Conservation (phyloP, 192 early-diverging fungal genomes). For the Jimgerdemannia lactiflua region DNA sequence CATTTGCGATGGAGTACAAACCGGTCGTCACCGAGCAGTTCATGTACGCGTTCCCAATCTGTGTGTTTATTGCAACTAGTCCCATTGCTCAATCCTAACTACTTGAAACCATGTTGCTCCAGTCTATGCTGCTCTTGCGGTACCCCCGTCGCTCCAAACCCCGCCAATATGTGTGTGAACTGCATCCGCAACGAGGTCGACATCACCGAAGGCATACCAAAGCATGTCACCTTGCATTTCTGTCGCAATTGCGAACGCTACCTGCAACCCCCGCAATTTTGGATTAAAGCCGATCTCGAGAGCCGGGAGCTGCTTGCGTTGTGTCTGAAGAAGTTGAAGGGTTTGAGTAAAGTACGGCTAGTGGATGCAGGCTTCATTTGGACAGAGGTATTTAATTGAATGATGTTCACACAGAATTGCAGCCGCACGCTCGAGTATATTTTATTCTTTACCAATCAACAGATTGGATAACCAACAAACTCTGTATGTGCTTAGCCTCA, state of each 20-base stretch:
- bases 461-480: too few species aligned
- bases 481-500: conserved; percentile 27
- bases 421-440: too few species aligned
- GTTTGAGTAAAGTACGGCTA: conserved; percentile 89
- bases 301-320: conserved; percentile 87
- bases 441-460: too few species aligned
- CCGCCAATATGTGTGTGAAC: conserved; percentile 98
- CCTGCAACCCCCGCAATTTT: conserved; percentile 90
- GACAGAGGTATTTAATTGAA: conserved; percentile 62
- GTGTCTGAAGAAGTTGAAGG: conserved; percentile 91
- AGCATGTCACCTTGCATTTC: conserved; percentile 93
- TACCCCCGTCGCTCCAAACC: conserved; percentile 91
- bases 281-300: conserved; percentile 88
- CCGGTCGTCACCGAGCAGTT: conserved; percentile 50
- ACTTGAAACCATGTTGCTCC: conserved; percentile 71
- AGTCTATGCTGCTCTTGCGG: conserved; percentile 93
- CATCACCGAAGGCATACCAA: conserved; percentile 98
- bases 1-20: conserved; percentile 43
- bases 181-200: conserved; percentile 97
- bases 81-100: background rate
- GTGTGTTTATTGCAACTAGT: background rate
- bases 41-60: conserved; percentile 36
- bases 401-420: conserved; percentile 43
- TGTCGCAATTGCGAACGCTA: conserved; percentile 98
- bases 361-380: conserved; percentile 98